Base-by-base conservation (phyloP, 441 rosid genomes). In the Sinapis alba region DNA sequence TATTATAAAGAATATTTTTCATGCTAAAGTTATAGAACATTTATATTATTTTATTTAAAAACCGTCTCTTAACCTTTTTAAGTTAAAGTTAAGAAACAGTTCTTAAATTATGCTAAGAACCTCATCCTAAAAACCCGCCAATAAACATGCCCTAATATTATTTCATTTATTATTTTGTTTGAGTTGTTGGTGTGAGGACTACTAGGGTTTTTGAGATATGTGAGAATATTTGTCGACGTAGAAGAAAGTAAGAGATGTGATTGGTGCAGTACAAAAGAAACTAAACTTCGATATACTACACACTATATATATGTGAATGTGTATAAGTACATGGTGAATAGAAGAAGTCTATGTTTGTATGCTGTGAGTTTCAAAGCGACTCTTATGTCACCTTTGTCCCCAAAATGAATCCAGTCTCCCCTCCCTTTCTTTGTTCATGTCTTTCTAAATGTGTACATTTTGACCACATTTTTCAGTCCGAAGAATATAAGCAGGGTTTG, bases 381-480 rank as follows among this genome's bases (percentile, higher is more conserved):
- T 50, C 76, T 56, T 68, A 73, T 73, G 78, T 68, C 74, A 78
- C 69, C 74, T 78, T 67, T 78, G 78, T 78, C 78, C 45, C 77
- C 81, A 41, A 51, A 51, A 66, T 72, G 69, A 78, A 67, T 61
- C 64, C 34, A 71, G 54, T 19, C 43, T 60, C 16, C 21, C 58
- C 8, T 72, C 63, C 73, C 57, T 65, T 77, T 65, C 47, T 21
- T 50, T 71, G 59, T 60, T 71, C 38, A 11, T 77, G 80, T 72
- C 77, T 50, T 77, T 66, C 63, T 77, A 77, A 47, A 71, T 71
- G 77, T 77, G 73, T 71, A 77, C 77, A 77, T 71, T 71, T 77
- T 77, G 80, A 77, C 80, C 76, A 58, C 72, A 71, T 65, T 69
- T 20, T 62, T 23, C 65, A 64, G 62, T 70, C 72, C 24, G 23